Conservation (phyloP, 495 filamentous ascomycete species). For the Penicillium bovifimosum region DNA sequence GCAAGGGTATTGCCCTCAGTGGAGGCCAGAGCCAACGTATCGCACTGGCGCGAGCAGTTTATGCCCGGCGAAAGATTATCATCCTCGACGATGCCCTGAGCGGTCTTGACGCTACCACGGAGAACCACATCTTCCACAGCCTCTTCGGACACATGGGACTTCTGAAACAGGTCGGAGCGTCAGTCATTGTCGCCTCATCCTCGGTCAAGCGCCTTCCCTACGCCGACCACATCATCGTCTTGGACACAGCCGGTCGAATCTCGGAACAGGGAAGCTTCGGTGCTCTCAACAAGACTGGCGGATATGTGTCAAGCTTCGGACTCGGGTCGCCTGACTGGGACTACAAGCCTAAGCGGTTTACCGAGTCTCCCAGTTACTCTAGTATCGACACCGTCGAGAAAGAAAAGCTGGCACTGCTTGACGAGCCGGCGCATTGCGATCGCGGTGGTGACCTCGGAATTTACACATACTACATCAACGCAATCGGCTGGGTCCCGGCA, state of each 20-base stretch:
- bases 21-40: conserved; percentile 65
- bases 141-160: conserved; percentile 53
- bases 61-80: conserved; percentile 48
- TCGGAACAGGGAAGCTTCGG: conserved; percentile 49
- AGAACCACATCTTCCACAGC: conserved; percentile 53
- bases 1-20: conserved; percentile 57
- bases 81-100: conserved; percentile 58
- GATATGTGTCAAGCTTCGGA: conserved; percentile 47
- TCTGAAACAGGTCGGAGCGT: conserved; percentile 42
- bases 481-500: conserved; percentile 45
- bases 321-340: conserved; percentile 29
- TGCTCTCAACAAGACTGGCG: conserved; percentile 38
- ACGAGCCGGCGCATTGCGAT: conserved; percentile 29
- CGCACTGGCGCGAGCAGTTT: conserved; percentile 54
- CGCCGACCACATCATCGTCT: conserved; percentile 48
- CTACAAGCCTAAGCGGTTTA: conserved; percentile 24
- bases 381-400: conserved; percentile 19
- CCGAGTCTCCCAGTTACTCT: conserved; percentile 15
- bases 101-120: conserved; percentile 55
- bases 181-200: conserved; percentile 49
- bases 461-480: conserved; percentile 55
- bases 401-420: conserved; percentile 12
- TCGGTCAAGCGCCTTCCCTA: conserved; percentile 45
- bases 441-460: conserved; percentile 49
- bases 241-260: conserved; percentile 41